phyloP scores from a whole-genome alignment of 768 basidiomycete species.

The Hebeloma cylindrosporum region DNA sequence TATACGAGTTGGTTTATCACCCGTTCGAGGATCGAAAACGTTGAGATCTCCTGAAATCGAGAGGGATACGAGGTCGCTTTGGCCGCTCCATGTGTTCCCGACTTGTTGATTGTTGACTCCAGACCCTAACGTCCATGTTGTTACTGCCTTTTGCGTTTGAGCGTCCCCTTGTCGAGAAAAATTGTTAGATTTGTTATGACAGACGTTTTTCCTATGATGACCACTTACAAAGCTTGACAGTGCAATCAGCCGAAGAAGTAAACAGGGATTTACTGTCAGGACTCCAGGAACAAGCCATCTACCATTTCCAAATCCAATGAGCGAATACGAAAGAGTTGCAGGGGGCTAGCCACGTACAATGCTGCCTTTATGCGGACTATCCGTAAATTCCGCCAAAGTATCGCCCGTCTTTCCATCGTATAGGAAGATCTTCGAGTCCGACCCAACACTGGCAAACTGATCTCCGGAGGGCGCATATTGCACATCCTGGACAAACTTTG shows the following conservation, averaged over 20 bases:
- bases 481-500: slow-evolving; percentile 91
- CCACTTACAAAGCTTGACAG: slow-evolving; percentile 79
- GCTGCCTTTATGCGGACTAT: slow-evolving; percentile 70
- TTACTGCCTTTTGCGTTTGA: slow-evolving; percentile 62
- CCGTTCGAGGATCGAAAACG: slow-evolving; percentile 73
- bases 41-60: slow-evolving; percentile 82
- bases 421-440: slow-evolving; percentile 83
- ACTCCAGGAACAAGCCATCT: slow-evolving; percentile 84
- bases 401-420: slow-evolving; percentile 93
- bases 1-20: slow-evolving; percentile 58
- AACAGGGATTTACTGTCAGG: slow-evolving; percentile 68
- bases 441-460: slow-evolving; percentile 84
- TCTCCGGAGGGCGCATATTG: slow-evolving; percentile 80
- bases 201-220: background rate
- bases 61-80: slow-evolving; percentile 73
- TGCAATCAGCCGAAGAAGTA: slow-evolving; percentile 86
- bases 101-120: slow-evolving; percentile 83
- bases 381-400: slow-evolving; percentile 64
- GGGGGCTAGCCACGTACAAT: too few relatives aligned
- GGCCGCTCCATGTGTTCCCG: slow-evolving; percentile 81
- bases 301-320: background rate
- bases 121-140: slow-evolving; percentile 70
- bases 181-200: background rate
- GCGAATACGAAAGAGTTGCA: too few relatives aligned
- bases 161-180: slow-evolving; percentile 68